Conservation (phyloP, 1,139 yeast genomes). For the Tardiomyces blankii region DNA sequence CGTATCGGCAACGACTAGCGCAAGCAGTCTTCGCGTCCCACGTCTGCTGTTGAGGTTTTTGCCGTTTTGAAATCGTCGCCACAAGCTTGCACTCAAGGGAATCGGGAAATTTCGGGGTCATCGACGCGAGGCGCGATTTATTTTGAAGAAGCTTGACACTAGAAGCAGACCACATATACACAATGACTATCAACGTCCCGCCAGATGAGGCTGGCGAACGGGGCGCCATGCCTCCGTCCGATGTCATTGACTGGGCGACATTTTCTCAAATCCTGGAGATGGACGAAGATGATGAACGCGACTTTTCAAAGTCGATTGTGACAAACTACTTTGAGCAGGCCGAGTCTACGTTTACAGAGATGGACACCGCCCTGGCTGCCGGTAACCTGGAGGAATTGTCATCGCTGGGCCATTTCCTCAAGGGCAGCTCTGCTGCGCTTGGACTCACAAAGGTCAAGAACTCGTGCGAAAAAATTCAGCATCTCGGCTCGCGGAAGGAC, state of each 20-base stretch:
- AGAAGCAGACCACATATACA: no score
- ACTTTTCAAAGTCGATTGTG: constrained; percentile 66
- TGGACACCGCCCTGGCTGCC: constrained; percentile 43
- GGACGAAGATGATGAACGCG: constrained; percentile 83
- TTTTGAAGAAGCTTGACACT: no score
- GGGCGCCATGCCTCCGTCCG: constrained; percentile 18
- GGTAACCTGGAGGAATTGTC: constrained; percentile 52
- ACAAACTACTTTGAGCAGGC: constrained; percentile 87
- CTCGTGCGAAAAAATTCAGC: constrained; percentile 89
- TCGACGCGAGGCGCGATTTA: no score
- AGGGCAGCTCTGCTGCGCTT: constrained; percentile 92
- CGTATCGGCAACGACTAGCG: no score
- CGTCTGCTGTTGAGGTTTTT: no score
- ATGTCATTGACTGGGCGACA: constrained; percentile 78
- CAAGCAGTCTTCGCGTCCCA: no score
- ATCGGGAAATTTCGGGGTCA: no score
- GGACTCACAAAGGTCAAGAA: constrained; percentile 74
- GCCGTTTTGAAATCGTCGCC: no score
- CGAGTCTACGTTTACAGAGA: constrained; percentile 60
- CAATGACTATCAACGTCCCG: no score
- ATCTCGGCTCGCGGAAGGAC: constrained; percentile 54
- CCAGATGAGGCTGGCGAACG: no score
- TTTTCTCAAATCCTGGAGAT: constrained; percentile 81
- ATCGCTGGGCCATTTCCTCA: constrained; percentile 78
- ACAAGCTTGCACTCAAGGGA: no score